Evolutionary conservation across 306 rosid species (phyloP), one percentile per base, ranked within the genome.

Genomic region (Sicyos baderoa): DNA sequence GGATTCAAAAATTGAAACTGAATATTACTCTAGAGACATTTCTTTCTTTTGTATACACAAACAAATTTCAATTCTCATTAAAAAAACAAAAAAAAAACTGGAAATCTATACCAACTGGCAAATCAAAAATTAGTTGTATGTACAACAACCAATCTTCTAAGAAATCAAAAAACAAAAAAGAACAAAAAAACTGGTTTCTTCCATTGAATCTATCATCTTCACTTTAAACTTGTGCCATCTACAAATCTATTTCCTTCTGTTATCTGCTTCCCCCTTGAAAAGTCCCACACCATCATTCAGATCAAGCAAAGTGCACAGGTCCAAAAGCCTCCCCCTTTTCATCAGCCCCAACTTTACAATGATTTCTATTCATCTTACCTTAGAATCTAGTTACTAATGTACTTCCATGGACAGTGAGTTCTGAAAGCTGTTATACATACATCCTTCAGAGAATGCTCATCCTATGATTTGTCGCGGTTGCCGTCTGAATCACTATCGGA

Each of bases 401-500:
- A 49, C 23, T 17, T n/a, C 49, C 0, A 16, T 32, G 48, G 19
- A 32, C 19, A 16, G 67, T 13, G 22, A 8, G 47, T 7, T 35
- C 49, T 14, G 66, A 15, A 29, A 29, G 21, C 22, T 35, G 68
- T 35, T 60, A 19, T 1, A 10, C 19, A 16, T 16, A 1, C 17
- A 51, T 17, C 55, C 56, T 21, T 9, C 3, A 9, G 49, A 35
- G 19, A n/a, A 61, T 35, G 49, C 9, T 2, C 47, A 4, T 6
- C 78, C 80, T 75, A 82, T 18, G 83, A 80, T 72, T 86, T 86
- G 11, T 85, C 95, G 55, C 37, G n/a, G n/a, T 93, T 84, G 55
- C 85, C 95, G 70, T 89, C 95, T 8, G 98, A 93, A 55, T 93
- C 98, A 77, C 98, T 93, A 35, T 96, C 95, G 0, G 98, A 92